These are phyloP conservation scores for Podospora pseudopauciseta DNA, from an alignment of 495 filamentous ascomycete genomes.

Conservation along the genomic window DNA sequence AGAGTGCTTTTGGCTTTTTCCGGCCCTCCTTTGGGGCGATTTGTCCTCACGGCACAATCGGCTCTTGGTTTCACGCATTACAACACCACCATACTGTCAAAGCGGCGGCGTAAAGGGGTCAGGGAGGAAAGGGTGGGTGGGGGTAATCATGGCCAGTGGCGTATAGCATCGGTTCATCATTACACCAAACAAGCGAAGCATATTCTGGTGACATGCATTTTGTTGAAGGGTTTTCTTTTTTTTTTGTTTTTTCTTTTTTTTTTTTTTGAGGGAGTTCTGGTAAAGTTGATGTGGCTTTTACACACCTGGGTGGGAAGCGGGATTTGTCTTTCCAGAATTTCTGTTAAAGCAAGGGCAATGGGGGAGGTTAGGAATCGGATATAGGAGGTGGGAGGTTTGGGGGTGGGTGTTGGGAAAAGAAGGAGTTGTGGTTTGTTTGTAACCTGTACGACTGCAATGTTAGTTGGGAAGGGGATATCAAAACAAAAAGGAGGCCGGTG, in stretches of 20 bases:
- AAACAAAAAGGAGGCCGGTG: neutral
- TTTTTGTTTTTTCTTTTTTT: neutral
- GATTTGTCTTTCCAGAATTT: conserved; percentile 2
- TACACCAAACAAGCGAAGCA: conserved; percentile 18
- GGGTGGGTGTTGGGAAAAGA: neutral
- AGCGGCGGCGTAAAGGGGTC: conserved; percentile 20
- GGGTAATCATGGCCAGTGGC: conserved; percentile 17
- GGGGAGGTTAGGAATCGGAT: neutral
- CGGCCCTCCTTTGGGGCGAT: conserved; percentile 23
- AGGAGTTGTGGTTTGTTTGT: neutral
- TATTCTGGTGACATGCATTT: neutral
- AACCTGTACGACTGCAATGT: neutral
- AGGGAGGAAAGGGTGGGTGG: conserved; percentile 10
- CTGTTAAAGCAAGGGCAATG: neutral
- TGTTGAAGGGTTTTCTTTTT: neutral
- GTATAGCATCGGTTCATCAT: conserved; percentile 24
- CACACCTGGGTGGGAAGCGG: neutral
- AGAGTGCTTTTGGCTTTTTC: conserved; percentile 20
- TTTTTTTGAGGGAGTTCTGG: conserved; percentile 11
- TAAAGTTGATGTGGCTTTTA: conserved; percentile 13
- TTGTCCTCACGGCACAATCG: conserved; percentile 25
- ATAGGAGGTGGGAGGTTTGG: neutral
- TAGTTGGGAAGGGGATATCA: neutral
- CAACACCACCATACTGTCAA: conserved; percentile 25
- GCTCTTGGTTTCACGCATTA: conserved; percentile 24